Conservation (phyloP, 2,329 filamentous ascomycete genomes). For the Fusarium drepaniforme region DNA sequence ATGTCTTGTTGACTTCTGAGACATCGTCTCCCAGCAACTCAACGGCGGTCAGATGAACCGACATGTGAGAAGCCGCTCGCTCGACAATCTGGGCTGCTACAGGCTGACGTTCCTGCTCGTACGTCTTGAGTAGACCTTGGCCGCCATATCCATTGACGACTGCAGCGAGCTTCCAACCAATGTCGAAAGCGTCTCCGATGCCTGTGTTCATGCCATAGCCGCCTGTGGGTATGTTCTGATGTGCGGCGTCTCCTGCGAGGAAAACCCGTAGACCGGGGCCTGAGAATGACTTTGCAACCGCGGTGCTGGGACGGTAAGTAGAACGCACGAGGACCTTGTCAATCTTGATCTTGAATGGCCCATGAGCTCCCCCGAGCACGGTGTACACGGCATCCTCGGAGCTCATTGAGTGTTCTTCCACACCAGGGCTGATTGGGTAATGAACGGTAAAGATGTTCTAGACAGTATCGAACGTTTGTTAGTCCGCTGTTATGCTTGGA, state of each 20-base stretch:
- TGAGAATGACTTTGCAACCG: constrained; percentile 40
- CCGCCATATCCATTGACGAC: constrained; percentile 33
- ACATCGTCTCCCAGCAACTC: too few species aligned
- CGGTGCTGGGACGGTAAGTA: constrained; percentile 35
- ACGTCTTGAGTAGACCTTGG: constrained; percentile 36
- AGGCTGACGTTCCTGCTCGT: constrained; percentile 42
- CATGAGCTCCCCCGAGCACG: too few species aligned
- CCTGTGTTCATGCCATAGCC: constrained; percentile 55
- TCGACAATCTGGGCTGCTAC: constrained; percentile 27
- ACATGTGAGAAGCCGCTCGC: too few species aligned
- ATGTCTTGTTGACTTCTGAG: too few species aligned
- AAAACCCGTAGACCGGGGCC: constrained; percentile 50
- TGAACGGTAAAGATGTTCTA: neutral
- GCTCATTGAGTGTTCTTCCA: too few species aligned
- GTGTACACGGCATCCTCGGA: too few species aligned
- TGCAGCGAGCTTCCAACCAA: constrained; percentile 51
- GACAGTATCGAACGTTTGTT: too few species aligned
- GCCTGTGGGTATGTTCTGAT: constrained; percentile 51
- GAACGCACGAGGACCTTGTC: constrained; percentile 41
- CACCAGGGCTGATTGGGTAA: neutral
- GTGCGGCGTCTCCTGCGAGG: constrained; percentile 51
- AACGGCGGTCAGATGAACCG: too few species aligned
- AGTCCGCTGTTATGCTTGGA: too few species aligned
- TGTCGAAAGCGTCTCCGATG: constrained; percentile 50
- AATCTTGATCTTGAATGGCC: constrained; percentile 24